Percentiles rank a stretch among this genome's conserved stretches.
Conservation (phyloP, 176 grass and related monocot genomes). For the Avena eriantha region DNA sequence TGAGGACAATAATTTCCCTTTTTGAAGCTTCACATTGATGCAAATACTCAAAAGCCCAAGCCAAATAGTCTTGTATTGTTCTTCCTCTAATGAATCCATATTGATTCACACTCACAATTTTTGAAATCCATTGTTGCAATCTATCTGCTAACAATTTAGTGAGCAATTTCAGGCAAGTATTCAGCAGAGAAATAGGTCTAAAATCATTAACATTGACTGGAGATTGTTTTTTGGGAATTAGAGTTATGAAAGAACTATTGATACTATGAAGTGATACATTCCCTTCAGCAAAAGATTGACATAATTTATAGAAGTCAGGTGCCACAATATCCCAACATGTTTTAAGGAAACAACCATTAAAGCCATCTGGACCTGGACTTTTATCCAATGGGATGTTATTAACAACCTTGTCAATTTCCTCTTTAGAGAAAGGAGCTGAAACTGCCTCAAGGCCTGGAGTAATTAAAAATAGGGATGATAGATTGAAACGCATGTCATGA, state of each 20-base stretch:
- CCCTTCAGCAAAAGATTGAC: not conserved
- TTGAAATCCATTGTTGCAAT: not conserved
- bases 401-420: no score
- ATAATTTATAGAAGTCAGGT: not conserved
- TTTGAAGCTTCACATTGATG: no score
- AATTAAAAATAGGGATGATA: no score
- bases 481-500: no score
- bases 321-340: no score
- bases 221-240: not conserved
- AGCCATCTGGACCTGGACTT: no score
- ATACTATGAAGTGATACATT: not conserved
- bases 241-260: not conserved
- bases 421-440: no score
- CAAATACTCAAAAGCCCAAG: not conserved
- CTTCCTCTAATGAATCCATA: not conserved
- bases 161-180: not conserved
- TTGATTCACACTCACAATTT: not conserved
- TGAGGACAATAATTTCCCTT: no score
- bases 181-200: not conserved
- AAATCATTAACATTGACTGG: not conserved
- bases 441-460: no score
- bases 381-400: no score
- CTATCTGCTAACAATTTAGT: not conserved
- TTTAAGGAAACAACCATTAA: no score
- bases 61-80: not conserved